Conservation (phyloP, 2,329 filamentous ascomycete genomes). For the Sarocladiaceae sp. region DNA sequence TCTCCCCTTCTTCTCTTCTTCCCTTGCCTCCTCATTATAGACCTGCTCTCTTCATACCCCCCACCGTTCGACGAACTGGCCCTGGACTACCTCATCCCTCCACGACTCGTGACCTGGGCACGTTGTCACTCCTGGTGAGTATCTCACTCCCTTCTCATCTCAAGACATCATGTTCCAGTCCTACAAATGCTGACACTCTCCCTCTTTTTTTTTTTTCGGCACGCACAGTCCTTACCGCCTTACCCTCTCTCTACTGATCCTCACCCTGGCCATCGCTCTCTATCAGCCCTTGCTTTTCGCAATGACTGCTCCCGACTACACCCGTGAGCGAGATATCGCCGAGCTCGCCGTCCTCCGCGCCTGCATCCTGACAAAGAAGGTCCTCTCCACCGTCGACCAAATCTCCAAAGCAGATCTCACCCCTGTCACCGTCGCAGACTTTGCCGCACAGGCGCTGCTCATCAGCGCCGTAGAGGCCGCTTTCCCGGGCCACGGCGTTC, state of each 20-base stretch:
- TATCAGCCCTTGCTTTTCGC: conserved; percentile 5
- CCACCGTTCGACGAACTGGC: not conserved
- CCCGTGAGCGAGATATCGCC: conserved; percentile 25
- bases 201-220: not conserved
- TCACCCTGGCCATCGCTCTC: not conserved
- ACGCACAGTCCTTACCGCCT: conserved; percentile 3
- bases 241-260: not conserved
- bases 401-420: conserved; percentile 52
- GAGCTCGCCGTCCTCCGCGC: conserved; percentile 47
- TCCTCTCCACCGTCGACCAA: conserved; percentile 35
- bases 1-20: no score
- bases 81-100: not conserved
- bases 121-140: conserved; percentile 2
- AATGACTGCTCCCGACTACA: conserved; percentile 18
- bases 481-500: conserved; percentile 50
- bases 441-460: conserved; percentile 56
- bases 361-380: conserved; percentile 48
- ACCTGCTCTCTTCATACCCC: no score
- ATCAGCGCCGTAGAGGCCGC: conserved; percentile 46
- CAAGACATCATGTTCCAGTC: not conserved
- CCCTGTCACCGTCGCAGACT: conserved; percentile 59
- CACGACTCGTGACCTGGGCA: conserved; percentile 5
- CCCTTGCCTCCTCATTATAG: no score
- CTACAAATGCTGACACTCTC: not conserved
- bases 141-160: not conserved